Evolutionary conservation across 176 grass and related monocot species (phyloP).

Genomic region (Aechmea fasciata): DNA sequence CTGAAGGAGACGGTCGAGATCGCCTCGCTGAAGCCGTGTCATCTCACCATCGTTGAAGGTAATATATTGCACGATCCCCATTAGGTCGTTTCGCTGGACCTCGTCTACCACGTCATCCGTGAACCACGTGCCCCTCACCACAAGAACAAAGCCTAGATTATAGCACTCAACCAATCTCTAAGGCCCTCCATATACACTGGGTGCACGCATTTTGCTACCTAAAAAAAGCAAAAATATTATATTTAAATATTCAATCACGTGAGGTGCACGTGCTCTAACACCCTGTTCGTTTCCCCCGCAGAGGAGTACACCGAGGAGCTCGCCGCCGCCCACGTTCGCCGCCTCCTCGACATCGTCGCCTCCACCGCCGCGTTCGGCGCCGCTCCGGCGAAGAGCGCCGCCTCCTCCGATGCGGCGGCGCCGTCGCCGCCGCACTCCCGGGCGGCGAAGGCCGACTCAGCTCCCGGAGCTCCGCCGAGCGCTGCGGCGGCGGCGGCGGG

Average conservation of each 20-base stretch:
- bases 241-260: too few species aligned
- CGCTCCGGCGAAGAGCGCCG: constrained; percentile 30
- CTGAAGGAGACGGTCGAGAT: constrained; percentile 81
- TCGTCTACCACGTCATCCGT: too few species aligned
- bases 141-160: too few species aligned
- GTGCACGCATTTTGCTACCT: too few species aligned
- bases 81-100: not conserved
- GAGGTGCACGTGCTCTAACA: not conserved
- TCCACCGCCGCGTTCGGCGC: constrained; percentile 73
- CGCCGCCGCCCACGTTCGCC: constrained; percentile 66
- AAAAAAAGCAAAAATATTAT: too few species aligned
- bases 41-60: constrained; percentile 78
- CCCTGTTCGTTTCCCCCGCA: constrained; percentile 20
- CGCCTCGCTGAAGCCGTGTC: constrained; percentile 60
- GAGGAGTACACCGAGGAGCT: constrained; percentile 89
- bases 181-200: too few species aligned
- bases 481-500: constrained; percentile 1
- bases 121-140: too few species aligned
- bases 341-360: constrained; percentile 77
- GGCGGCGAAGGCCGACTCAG: not conserved
- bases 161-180: too few species aligned
- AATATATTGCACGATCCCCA: not conserved
- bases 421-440: not conserved
- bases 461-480: not conserved
- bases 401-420: constrained; percentile 16